These are phyloP conservation scores for Aspergillus aculeatus DNA, from an alignment of 2,329 filamentous ascomycete genomes.

Conservation along the genomic window DNA sequence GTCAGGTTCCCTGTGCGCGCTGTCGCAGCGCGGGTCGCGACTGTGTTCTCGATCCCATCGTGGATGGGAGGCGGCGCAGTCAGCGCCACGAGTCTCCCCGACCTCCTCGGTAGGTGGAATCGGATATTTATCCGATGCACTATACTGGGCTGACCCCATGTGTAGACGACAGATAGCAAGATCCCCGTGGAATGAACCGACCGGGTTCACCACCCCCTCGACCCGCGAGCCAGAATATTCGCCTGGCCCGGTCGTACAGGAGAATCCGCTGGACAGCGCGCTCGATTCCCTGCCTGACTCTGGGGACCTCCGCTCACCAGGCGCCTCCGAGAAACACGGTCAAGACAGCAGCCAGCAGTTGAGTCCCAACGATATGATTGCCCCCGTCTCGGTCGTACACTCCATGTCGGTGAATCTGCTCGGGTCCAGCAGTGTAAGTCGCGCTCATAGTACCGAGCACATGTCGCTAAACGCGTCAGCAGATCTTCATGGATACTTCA, in stretches of 20 bases:
- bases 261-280: slow-evolving; percentile 20
- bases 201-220: slow-evolving; percentile 24
- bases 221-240: slow-evolving; percentile 30
- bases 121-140: too few relatives aligned
- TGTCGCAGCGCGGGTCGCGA: slow-evolving; percentile 34
- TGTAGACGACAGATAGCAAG: neutral
- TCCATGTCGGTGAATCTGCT: slow-evolving; percentile 38
- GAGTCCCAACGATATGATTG: slow-evolving; percentile 38
- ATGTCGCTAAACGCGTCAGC: neutral
- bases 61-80: slow-evolving; percentile 25
- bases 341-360: slow-evolving; percentile 34
- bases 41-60: slow-evolving; percentile 35
- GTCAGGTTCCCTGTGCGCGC: slow-evolving; percentile 36
- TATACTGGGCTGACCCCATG: neutral
- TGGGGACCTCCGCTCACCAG: slow-evolving; percentile 23
- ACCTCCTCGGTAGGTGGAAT: neutral
- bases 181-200: slow-evolving; percentile 4
- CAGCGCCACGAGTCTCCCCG: slow-evolving; percentile 15
- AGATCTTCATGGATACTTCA: slow-evolving; percentile 35
- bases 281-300: slow-evolving; percentile 25
- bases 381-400: slow-evolving; percentile 35
- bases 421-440: slow-evolving; percentile 28
- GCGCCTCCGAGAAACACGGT: slow-evolving; percentile 25
- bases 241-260: slow-evolving; percentile 18
- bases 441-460: neutral